A percentile compares a stretch with the other conserved stretches of the same genome.
Conservation (phyloP, 305 asterid genomes). For the Solanum aculeatissimum region DNA sequence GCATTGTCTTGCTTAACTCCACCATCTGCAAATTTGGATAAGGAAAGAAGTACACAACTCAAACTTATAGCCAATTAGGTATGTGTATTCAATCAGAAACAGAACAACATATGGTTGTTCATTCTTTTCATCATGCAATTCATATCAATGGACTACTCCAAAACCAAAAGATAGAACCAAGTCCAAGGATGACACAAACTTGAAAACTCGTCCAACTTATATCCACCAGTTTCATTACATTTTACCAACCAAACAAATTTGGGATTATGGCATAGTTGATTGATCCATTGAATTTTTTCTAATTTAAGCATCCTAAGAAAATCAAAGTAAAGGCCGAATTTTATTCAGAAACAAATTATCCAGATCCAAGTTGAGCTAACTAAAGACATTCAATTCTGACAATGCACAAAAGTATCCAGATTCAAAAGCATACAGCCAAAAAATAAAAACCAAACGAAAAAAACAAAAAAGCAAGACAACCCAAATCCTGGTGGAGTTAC, state of each 20-base stretch:
- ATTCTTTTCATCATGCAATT: neutral
- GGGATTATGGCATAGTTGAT: neutral
- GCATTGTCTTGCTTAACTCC: conserved; percentile 60
- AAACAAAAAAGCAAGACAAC: neutral
- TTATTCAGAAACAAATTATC: neutral
- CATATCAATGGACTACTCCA: neutral
- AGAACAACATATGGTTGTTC: neutral
- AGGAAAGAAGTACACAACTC: neutral
- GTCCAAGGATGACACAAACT: neutral
- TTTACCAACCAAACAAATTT: neutral
- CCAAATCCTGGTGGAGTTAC: neutral
- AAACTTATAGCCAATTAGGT: neutral
- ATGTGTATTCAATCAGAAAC: neutral
- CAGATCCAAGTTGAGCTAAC: neutral
- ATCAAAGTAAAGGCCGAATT: neutral
- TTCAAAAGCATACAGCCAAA: neutral
- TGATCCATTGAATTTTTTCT: neutral
- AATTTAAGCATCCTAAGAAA: neutral
- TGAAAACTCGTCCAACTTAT: neutral
- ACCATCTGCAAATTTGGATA: conserved; percentile 29
- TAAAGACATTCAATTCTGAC: neutral
- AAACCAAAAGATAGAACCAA: neutral
- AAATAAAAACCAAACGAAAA: neutral
- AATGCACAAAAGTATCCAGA: neutral
- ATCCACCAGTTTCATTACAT: neutral